Evolutionary conservation across 768 basidiomycete genomes (phyloP), one percentile per base, ranked within the genome.

Genomic region (Vishniacozyma victoriae): DNA sequence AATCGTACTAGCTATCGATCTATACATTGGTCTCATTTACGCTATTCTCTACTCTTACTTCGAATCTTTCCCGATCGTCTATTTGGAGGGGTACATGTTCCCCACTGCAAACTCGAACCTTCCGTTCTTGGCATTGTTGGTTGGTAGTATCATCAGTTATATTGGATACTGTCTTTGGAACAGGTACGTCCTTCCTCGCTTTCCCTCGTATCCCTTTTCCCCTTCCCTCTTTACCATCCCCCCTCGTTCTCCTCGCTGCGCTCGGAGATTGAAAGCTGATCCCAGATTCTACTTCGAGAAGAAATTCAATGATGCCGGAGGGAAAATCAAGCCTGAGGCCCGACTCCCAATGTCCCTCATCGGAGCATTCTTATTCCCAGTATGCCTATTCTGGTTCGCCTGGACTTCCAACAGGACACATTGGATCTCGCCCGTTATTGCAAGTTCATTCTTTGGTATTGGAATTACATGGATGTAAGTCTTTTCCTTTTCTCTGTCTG

Each of bases 321-420:
- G 48, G 25, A 38, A 49, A 15, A 45, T 45, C 38, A 33, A 36
- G 19, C 59, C 59, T 5, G 59, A 60, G 31, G 29, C 48, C 5
- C 26, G 59, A 31, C 14, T 60, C 11, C 59, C 59, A 2, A 56
- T 57, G 54, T 43, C 59, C 0, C 50, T 56, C 48, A 41, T 36
- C 13, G 59, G 48, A 14, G 59, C 54, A 6, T 45, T 60, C 39
- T 53, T 47, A n/a, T 60, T 56, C 39, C 59, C 59, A 12, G 54
- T 59, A 41, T 47, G 58, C 25, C 50, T 67, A 5, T 57, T 68
- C 47, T 59, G 62, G 54, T 67, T 70, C 38, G 71, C 62, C 1
- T 73, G 70, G 72, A 54, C 61, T 0, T 57, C 64, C 1, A 51
- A 57, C 13, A 19, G 57, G 14, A 57, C 63, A 5, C 68, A 67